These are phyloP conservation scores for Albatrellus sp. DNA, from an alignment of 1,284 basidiomycete species.

Conservation along the genomic window DNA sequence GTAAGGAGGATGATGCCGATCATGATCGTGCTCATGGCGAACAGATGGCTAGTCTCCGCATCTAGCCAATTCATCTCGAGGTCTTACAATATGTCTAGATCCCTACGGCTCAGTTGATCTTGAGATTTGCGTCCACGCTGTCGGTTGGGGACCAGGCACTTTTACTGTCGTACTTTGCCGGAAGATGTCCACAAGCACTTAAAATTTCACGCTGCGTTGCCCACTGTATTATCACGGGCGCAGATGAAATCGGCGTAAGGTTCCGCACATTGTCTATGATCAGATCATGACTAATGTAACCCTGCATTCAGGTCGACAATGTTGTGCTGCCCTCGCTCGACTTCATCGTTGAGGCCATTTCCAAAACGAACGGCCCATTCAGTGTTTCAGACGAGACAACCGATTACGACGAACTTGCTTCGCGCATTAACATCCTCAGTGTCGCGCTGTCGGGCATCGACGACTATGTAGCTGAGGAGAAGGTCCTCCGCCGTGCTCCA, in stretches of 20 bases:
- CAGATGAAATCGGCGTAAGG: conserved; percentile 18
- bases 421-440: conserved; percentile 40
- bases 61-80: too few relatives aligned
- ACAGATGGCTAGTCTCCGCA: too few relatives aligned
- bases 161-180: conserved; percentile 38
- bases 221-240: conserved; percentile 24
- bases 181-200: conserved; percentile 33
- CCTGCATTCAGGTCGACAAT: conserved; percentile 19
- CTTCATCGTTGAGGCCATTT: conserved; percentile 24
- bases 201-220: conserved; percentile 48
- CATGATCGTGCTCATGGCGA: too few relatives aligned
- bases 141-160: conserved; percentile 31
- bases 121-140: conserved; percentile 24
- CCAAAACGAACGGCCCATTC: conserved; percentile 9
- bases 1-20: too few relatives aligned
- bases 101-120: conserved; percentile 13
- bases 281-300: too few relatives aligned
- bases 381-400: conserved; percentile 21
- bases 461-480: conserved; percentile 40
- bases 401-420: conserved; percentile 50
- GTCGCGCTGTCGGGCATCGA: conserved; percentile 44
- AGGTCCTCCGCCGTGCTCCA: conserved; percentile 11
- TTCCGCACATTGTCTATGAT: conserved; percentile 4
- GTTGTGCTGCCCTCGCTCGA: conserved; percentile 30
- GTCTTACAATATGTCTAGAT: too few relatives aligned